A percentile compares a stretch with the other conserved stretches of the same genome.
Conservation (phyloP, 1,284 basidiomycete species). For the Leccinum variabile region DNA sequence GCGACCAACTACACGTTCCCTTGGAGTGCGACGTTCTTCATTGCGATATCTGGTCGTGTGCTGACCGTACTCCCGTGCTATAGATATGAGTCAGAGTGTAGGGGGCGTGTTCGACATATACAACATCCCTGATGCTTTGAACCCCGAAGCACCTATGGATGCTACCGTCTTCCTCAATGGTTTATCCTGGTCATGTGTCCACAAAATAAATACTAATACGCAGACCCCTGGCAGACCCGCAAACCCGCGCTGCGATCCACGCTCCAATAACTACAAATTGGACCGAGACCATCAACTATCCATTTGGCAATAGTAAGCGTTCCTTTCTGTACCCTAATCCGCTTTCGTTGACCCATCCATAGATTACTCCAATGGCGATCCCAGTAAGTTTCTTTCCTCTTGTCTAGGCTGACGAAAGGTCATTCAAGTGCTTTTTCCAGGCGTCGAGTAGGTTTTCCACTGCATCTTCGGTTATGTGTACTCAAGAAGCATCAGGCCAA, state of each 20-base stretch:
- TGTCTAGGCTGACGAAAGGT: not conserved
- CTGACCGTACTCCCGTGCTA: conserved; percentile 5
- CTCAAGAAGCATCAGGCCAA: conserved; percentile 45
- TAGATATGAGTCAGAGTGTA: conserved; percentile 39
- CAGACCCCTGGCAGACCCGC: conserved; percentile 42
- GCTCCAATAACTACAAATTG: conserved; percentile 67
- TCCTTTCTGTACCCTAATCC: conserved; percentile 6
- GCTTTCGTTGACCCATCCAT: conserved; percentile 1
- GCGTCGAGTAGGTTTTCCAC: conserved; percentile 45
- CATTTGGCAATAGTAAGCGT: conserved; percentile 47
- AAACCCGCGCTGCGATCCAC: conserved; percentile 59
- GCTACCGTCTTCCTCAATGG: conserved; percentile 61
- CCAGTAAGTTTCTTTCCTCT: conserved; percentile 39
- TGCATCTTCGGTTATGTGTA: not conserved
- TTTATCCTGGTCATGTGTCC: conserved; percentile 27
- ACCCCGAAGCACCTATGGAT: conserved; percentile 47
- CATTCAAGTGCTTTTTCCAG: conserved; percentile 28
- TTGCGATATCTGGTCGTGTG: not conserved
- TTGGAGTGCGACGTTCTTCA: conserved; percentile 50
- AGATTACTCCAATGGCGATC: conserved; percentile 37
- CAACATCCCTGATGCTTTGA: conserved; percentile 54
- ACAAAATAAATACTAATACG: not conserved
- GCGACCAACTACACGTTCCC: conserved; percentile 62
- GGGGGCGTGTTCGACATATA: conserved; percentile 49
- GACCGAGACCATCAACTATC: conserved; percentile 46